Evolutionary conservation across 768 basidiomycete genomes (phyloP).

Genomic region (Ramaria sp.): DNA sequence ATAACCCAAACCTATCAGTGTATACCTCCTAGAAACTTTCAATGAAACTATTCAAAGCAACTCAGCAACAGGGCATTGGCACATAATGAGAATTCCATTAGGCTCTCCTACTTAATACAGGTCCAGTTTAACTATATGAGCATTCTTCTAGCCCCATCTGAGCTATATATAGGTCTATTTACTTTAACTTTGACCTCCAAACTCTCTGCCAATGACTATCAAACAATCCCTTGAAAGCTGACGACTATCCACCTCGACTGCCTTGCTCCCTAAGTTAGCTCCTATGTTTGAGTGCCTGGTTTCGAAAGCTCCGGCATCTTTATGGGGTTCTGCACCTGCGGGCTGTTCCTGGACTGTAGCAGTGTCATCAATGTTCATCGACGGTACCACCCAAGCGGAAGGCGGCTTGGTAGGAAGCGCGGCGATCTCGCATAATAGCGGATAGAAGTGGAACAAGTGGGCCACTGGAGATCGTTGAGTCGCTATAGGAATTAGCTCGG

Average conservation of each 20-base stretch:
- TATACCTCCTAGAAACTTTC: too few species aligned
- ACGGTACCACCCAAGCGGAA: slow-evolving; percentile 43
- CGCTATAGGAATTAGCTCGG: slow-evolving; percentile 54
- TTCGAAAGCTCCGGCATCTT: slow-evolving; percentile 11
- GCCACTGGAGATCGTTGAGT: slow-evolving; percentile 66
- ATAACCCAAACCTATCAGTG: too few species aligned
- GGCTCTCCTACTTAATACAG: too few species aligned
- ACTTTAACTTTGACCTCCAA: slow-evolving; percentile 30
- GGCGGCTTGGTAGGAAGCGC: slow-evolving; percentile 62
- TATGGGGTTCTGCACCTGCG: slow-evolving; percentile 1
- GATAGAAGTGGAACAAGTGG: slow-evolving; percentile 85
- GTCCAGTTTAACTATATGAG: too few species aligned
- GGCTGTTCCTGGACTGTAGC: slow-evolving; percentile 2
- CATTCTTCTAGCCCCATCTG: too few species aligned
- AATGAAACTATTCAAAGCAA: too few species aligned
- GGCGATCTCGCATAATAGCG: slow-evolving; percentile 66
- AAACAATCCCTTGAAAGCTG: slow-evolving; percentile 56
- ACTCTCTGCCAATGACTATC: slow-evolving; percentile 59
- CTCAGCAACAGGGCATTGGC: too few species aligned
- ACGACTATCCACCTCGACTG: slow-evolving; percentile 52
- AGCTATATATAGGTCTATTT: too few species aligned
- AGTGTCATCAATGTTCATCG: slow-evolving; percentile 2
- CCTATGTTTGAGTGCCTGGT: slow-evolving; percentile 14
- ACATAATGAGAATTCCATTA: too few species aligned
- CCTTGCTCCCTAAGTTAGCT: slow-evolving; percentile 15